phyloP scores from a whole-genome alignment of 2,329 filamentous ascomycete species.

The Claviceps sorghi region DNA sequence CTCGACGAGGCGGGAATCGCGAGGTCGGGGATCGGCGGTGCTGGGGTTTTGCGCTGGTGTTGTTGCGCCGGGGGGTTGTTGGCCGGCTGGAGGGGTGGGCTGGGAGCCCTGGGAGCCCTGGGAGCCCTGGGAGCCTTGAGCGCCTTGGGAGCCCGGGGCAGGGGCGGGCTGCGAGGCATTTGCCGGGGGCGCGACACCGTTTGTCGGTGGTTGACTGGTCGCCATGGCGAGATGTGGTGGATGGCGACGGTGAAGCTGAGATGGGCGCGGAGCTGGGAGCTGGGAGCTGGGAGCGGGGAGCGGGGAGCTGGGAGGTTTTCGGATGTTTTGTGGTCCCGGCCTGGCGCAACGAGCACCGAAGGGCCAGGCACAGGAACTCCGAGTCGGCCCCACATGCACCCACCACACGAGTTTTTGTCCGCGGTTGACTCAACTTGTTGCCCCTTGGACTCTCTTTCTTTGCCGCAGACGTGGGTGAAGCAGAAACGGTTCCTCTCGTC shows the following conservation, averaged over 20 bases:
- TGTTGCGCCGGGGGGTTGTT: constrained; percentile 9
- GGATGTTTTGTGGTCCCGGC: too few relatives aligned
- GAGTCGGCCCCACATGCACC: too few relatives aligned
- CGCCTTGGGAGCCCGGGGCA: constrained; percentile 21
- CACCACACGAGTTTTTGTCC: too few relatives aligned
- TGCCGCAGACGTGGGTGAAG: neutral
- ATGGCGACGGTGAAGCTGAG: neutral
- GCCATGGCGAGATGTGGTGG: constrained; percentile 14
- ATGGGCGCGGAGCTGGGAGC: neutral
- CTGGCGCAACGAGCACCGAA: too few relatives aligned
- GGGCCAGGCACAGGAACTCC: too few relatives aligned
- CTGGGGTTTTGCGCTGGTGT: constrained; percentile 18
- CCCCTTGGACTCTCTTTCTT: too few relatives aligned
- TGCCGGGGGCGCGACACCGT: constrained; percentile 33
- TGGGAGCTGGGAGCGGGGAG: too few relatives aligned
- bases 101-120: constrained; percentile 3
- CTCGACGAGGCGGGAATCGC: constrained; percentile 67
- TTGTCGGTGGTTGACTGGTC: constrained; percentile 33
- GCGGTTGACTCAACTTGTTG: neutral
- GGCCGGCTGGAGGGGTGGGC: constrained; percentile 13
- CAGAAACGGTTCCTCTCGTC: neutral
- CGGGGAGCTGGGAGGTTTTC: too few relatives aligned
- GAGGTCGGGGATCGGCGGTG: constrained; percentile 43
- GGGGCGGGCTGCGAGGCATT: constrained; percentile 17
- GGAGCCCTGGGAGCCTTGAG: constrained; percentile 19